These are phyloP conservation scores for Penicillium sp. DNA, from an alignment of 2,329 filamentous ascomycete species.

Conservation along the genomic window DNA sequence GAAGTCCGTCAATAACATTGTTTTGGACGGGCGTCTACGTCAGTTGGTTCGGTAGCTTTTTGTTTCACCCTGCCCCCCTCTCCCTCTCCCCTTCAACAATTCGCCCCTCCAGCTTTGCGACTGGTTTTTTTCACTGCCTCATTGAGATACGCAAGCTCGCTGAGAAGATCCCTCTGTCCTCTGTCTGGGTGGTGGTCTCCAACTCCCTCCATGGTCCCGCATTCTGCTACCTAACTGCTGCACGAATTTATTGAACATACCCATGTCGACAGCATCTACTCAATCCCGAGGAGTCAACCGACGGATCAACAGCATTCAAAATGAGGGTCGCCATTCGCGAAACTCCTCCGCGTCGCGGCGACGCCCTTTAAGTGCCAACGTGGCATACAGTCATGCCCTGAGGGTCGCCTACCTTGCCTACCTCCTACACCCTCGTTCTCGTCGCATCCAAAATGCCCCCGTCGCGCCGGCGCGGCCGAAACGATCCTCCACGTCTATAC, in stretches of 20 bases:
- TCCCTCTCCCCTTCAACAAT: slow-evolving; percentile 14
- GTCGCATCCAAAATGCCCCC: slow-evolving; percentile 82
- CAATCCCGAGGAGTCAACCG: slow-evolving; percentile 48
- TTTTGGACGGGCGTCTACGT: slow-evolving; percentile 25
- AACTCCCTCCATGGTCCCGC: slow-evolving; percentile 37
- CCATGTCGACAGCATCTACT: slow-evolving; percentile 51
- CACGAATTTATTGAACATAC: slow-evolving; percentile 27
- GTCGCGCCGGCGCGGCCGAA: slow-evolving; percentile 64
- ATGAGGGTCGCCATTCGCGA: slow-evolving; percentile 44
- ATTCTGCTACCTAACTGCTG: slow-evolving; percentile 26
- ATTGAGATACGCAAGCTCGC: neutral
- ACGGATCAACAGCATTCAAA: slow-evolving; percentile 50
- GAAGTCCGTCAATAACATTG: slow-evolving; percentile 6
- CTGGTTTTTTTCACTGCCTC: slow-evolving; percentile 1
- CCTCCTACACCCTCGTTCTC: slow-evolving; percentile 85
- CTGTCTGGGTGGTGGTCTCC: slow-evolving; percentile 25
- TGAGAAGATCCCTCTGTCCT: neutral
- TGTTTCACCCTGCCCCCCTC: slow-evolving; percentile 21
- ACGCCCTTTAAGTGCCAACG: slow-evolving; percentile 59
- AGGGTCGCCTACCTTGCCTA: slow-evolving; percentile 90
- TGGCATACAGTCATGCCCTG: slow-evolving; percentile 89
- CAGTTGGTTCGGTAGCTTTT: slow-evolving; percentile 21
- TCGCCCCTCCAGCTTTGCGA: slow-evolving; percentile 14
- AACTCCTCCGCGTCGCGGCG: slow-evolving; percentile 45
- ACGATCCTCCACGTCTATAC: slow-evolving; percentile 70